Percentiles rank a stretch among this genome's conserved stretches.
Conservation (phyloP, 495 filamentous ascomycete species). For the Parathielavia appendiculata region DNA sequence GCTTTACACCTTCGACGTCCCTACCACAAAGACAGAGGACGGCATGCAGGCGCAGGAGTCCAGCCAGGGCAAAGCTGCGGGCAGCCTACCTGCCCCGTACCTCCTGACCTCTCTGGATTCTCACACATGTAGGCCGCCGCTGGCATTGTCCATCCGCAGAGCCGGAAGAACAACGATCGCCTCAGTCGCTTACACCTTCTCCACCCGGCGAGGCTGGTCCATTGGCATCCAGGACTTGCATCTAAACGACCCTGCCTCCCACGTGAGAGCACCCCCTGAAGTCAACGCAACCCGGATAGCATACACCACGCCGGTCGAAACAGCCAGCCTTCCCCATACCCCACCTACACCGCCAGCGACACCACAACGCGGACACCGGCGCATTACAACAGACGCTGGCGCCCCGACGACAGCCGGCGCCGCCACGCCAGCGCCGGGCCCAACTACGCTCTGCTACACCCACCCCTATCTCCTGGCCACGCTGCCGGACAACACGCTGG, state of each 20-base stretch:
- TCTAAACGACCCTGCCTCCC: conserved; percentile 37
- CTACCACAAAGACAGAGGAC: conserved; percentile 13
- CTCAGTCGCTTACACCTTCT: conserved; percentile 79
- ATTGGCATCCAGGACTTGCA: conserved; percentile 85
- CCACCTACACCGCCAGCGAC: conserved; percentile 26
- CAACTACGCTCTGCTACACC: conserved; percentile 75
- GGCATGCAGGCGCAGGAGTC: neutral
- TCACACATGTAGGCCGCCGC: conserved; percentile 70
- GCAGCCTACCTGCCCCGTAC: conserved; percentile 35
- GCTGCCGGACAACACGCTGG: conserved; percentile 87
- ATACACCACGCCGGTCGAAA: conserved; percentile 36
- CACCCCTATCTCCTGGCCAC: conserved; percentile 90
- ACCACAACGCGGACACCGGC: neutral
- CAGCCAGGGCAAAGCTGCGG: neutral
- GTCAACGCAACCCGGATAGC: conserved; percentile 44
- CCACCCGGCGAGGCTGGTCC: conserved; percentile 71
- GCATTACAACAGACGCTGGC: neutral
- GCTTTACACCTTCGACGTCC: conserved; percentile 59
- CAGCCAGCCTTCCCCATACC: neutral
- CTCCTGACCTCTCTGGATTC: conserved; percentile 79
- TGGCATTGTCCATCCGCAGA: conserved; percentile 70
- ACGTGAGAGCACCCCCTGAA: conserved; percentile 34
- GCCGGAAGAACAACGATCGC: conserved; percentile 58
- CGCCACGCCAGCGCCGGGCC: conserved; percentile 34
- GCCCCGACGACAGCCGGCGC: conserved; percentile 9